Percentiles rank a stretch among this genome's conserved stretches.
phyloP scores from a whole-genome alignment of 1,284 basidiomycete genomes.

The Moesziomyces sp. region DNA sequence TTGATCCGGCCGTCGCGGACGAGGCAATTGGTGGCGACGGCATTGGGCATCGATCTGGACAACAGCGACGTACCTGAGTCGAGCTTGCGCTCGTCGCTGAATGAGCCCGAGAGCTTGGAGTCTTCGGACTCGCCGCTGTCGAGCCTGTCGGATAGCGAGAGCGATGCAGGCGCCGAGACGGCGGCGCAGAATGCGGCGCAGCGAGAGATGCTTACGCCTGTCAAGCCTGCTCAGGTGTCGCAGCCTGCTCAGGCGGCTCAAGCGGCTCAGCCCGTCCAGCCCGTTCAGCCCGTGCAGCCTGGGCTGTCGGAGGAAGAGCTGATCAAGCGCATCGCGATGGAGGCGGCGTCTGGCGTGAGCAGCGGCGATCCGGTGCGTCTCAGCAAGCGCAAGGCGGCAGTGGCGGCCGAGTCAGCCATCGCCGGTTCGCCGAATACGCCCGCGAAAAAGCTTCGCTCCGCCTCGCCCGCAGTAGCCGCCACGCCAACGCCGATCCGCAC shows the following conservation, averaged over 20 bases:
- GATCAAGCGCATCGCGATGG: slow-evolving; percentile 29
- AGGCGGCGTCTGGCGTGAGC: slow-evolving; percentile 29
- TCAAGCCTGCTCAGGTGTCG: slow-evolving; percentile 1
- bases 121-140: slow-evolving; percentile 27
- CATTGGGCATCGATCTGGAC: slow-evolving; percentile 31
- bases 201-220: neutral
- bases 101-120: slow-evolving; percentile 2
- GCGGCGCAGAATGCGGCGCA: neutral
- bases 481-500: slow-evolving; percentile 3
- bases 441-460: slow-evolving; percentile 25
- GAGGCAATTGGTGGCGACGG: slow-evolving; percentile 35
- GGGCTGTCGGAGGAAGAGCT: slow-evolving; percentile 29
- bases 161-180: slow-evolving; percentile 1
- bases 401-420: slow-evolving; percentile 40
- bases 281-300: neutral
- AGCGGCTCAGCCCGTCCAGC: neutral
- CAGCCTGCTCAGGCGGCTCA: neutral
- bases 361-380: slow-evolving; percentile 28
- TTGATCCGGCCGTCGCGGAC: slow-evolving; percentile 31
- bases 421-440: slow-evolving; percentile 14
- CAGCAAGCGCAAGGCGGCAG: slow-evolving; percentile 45
- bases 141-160: slow-evolving; percentile 32
- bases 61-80: slow-evolving; percentile 50
- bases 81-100: slow-evolving; percentile 25
- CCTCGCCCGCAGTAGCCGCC: slow-evolving; percentile 6